Conservation (phyloP, 345 rosid genomes). For the Erodium maritimum region DNA sequence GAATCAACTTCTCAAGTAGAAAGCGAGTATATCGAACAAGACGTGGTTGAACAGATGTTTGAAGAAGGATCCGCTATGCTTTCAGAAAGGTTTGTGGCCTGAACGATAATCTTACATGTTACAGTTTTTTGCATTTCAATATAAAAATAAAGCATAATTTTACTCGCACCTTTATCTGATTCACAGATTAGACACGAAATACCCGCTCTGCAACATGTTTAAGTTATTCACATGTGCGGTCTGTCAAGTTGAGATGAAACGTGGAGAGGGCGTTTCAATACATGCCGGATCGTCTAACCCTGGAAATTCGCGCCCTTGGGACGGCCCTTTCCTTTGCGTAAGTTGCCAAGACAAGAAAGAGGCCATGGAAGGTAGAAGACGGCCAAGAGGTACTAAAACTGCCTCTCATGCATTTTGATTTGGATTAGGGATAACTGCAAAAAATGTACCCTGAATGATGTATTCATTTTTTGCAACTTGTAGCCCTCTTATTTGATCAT, state of each 20-base stretch:
- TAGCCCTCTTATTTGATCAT: too few species aligned
- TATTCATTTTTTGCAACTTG: too few species aligned
- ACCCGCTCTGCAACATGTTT: constrained; percentile 95
- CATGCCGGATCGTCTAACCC: constrained; percentile 57
- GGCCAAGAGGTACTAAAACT: constrained; percentile 47
- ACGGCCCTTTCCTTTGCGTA: constrained; percentile 95
- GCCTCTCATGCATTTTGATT: too few species aligned
- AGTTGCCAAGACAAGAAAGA: constrained; percentile 98
- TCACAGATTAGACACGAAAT: constrained; percentile 84
- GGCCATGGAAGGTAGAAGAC: constrained; percentile 96
- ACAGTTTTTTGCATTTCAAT: too few species aligned
- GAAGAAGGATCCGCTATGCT: constrained; percentile 98
- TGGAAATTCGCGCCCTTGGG: constrained; percentile 79
- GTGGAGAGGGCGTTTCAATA: constrained; percentile 88
- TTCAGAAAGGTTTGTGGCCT: constrained; percentile 71
- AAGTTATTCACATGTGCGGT: constrained; percentile 94
- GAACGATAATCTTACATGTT: neutral
- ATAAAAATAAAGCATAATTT: too few species aligned
- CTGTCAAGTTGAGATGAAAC: constrained; percentile 95
- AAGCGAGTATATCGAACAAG: constrained; percentile 60
- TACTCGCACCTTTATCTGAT: too few species aligned
- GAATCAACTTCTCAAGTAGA: constrained; percentile 64
- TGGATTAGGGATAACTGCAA: too few species aligned
- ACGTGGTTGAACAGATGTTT: constrained; percentile 74
- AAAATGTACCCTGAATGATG: too few species aligned